Evolutionary conservation across 2,329 filamentous ascomycete species (phyloP).

Genomic region (Domatiomyces globalis): DNA sequence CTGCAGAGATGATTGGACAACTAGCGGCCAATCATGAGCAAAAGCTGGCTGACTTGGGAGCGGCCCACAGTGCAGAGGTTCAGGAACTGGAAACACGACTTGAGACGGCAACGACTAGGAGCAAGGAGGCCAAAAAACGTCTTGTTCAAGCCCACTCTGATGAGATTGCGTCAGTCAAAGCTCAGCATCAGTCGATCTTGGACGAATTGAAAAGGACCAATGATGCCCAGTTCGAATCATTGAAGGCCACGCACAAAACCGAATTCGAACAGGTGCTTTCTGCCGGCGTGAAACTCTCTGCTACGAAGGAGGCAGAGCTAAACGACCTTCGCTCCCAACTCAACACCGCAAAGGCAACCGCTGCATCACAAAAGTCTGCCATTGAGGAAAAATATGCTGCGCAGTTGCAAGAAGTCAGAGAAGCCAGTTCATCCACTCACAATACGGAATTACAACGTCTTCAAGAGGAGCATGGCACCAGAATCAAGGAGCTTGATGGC

Average conservation of each 20-base stretch:
- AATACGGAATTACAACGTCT: constrained; percentile 6
- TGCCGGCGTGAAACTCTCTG: neutral
- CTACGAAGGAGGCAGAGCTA: neutral
- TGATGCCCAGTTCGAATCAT: neutral
- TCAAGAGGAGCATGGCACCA: neutral
- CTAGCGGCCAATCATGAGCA: neutral
- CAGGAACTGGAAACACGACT: neutral
- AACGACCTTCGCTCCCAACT: neutral
- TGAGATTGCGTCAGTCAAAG: neutral
- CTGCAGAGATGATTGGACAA: neutral
- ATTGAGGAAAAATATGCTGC: constrained; percentile 1
- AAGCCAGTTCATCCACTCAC: constrained; percentile 2
- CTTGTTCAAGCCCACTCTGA: neutral
- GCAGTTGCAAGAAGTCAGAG: constrained; percentile 1
- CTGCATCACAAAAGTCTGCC: constrained; percentile 3
- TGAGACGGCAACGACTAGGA: neutral
- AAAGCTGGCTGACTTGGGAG: neutral
- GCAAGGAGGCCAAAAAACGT: neutral
- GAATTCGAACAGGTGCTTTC: neutral
- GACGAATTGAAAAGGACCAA: neutral
- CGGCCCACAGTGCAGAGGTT: neutral
- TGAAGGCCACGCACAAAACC: neutral
- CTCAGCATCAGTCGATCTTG: neutral
- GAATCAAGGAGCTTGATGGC: constrained; percentile 1
- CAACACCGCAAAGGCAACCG: neutral